Conservation (phyloP, 192 early-diverging fungal species). For the Backusella psychrophila region DNA sequence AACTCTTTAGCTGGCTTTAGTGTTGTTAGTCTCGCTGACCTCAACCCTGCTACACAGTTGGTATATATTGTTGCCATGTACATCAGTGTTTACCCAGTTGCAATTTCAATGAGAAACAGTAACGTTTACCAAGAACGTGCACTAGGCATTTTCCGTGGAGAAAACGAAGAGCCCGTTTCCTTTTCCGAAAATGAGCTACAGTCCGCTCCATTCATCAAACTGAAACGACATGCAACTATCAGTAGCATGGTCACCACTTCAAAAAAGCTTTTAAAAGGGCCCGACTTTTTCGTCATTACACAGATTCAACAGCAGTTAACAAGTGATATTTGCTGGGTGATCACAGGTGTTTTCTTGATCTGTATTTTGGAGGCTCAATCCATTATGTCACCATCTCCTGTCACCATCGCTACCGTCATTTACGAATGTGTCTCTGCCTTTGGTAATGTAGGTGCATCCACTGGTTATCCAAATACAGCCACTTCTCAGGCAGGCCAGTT, state of each 20-base stretch:
- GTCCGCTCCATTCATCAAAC: background rate
- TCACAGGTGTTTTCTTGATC: conserved; percentile 28
- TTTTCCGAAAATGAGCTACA: conserved; percentile 13
- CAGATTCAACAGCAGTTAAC: conserved; percentile 37
- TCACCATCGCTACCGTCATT: conserved; percentile 29
- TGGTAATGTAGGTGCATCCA: conserved; percentile 32
- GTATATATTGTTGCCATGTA: conserved; percentile 39
- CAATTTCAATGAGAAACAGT: conserved; percentile 39
- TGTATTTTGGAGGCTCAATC: conserved; percentile 24
- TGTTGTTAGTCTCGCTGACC: conserved; percentile 23
- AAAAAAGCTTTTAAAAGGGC: conserved; percentile 18
- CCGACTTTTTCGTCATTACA: conserved; percentile 38
- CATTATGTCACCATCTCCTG: conserved; percentile 28
- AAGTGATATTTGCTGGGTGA: conserved; percentile 36
- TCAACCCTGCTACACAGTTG: conserved; percentile 26
- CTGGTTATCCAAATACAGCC: conserved; percentile 26
- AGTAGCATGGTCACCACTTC: conserved; percentile 9
- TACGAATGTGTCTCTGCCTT: conserved; percentile 36
- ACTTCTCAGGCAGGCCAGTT: conserved; percentile 29
- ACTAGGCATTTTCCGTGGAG: conserved; percentile 28
- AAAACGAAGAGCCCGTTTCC: conserved; percentile 15
- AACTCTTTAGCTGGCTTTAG: conserved; percentile 28
- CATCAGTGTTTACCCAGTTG: conserved; percentile 36
- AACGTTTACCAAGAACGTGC: conserved; percentile 38
- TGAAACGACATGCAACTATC: conserved; percentile 12